A percentile compares a stretch with the other conserved stretches of the same genome.
Evolutionary conservation across 164 flowering plant species (phyloP).

Genomic region (Tetrastigma voinierianum): DNA sequence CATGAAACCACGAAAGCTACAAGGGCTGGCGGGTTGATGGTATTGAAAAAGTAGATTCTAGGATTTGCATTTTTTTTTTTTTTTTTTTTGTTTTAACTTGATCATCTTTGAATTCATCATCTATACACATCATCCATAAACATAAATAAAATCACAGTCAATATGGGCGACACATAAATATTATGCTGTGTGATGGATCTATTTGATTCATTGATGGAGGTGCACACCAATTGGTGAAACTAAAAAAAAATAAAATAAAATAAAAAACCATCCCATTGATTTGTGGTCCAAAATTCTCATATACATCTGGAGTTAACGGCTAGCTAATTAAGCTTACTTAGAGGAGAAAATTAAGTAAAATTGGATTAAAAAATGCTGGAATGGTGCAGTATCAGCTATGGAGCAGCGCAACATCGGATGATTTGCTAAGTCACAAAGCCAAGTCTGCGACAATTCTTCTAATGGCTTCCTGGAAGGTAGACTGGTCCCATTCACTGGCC

Average conservation of each 20-base stretch:
- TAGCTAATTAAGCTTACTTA: too few species aligned
- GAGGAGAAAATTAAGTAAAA: too few species aligned
- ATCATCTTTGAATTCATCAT: constrained; percentile 11
- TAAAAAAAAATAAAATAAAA: background rate
- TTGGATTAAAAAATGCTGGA: too few species aligned
- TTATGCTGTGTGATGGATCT: background rate
- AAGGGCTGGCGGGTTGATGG: background rate
- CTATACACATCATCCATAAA: background rate
- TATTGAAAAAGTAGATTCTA: background rate
- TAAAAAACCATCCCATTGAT: too few species aligned
- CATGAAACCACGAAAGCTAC: background rate
- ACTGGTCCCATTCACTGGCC: constrained; percentile 49
- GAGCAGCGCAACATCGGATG: background rate
- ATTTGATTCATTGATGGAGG: background rate
- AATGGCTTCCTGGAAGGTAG: constrained; percentile 48
- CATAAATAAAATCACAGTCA: constrained; percentile 14
- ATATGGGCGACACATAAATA: constrained; percentile 20
- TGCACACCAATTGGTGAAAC: background rate
- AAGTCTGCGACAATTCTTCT: constrained; percentile 34
- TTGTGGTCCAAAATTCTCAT: background rate
- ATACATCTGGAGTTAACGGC: background rate
- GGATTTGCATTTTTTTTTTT: too few species aligned
- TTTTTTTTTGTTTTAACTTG: constrained; percentile 4
- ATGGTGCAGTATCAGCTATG: too few species aligned
- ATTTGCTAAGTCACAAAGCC: constrained; percentile 15